Percentiles rank a stretch among this genome's conserved stretches.
These are phyloP conservation scores for Melanogaster broomeanus DNA, from an alignment of 768 basidiomycete genomes.

Conservation along the genomic window DNA sequence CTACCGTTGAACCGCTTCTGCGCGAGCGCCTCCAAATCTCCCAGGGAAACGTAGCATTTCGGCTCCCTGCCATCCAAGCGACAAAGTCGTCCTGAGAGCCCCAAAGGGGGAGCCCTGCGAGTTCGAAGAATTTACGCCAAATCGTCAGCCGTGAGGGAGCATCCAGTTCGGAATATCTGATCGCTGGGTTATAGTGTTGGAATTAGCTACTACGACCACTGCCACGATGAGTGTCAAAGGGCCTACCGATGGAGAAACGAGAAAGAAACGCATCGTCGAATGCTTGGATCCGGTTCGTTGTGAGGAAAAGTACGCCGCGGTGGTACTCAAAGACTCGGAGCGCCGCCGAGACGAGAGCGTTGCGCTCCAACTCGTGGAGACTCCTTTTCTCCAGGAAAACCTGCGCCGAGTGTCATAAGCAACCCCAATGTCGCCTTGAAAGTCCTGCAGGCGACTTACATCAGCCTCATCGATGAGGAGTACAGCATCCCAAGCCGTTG, in stretches of 20 bases:
- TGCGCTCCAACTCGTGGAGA: conserved; percentile 50
- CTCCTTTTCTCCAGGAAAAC: conserved; percentile 74
- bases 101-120: conserved; percentile 10
- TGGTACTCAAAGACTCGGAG: conserved; percentile 61
- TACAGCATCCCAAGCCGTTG: conserved; percentile 62
- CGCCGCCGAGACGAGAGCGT: conserved; percentile 75
- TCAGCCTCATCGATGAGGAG: conserved; percentile 54
- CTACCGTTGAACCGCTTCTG: conserved; percentile 29
- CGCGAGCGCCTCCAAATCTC: conserved; percentile 24
- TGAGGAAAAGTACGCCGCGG: conserved; percentile 57
- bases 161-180: conserved; percentile 29
- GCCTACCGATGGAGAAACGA: conserved; percentile 55
- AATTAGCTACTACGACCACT: not conserved
- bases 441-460: conserved; percentile 2
- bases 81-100: conserved; percentile 6
- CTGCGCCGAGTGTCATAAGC: conserved; percentile 37
- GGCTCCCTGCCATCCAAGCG: conserved; percentile 3
- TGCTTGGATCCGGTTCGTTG: conserved; percentile 56
- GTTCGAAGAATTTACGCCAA: conserved; percentile 29
- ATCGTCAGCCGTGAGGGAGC: conserved; percentile 15
- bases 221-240: not conserved
- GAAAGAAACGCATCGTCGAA: conserved; percentile 73
- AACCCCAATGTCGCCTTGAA: too few relatives aligned
- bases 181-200: conserved; percentile 8
- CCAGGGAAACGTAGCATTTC: conserved; percentile 1